phyloP scores from a whole-genome alignment of 176 grass and related monocot species.

The Leersia perrieri region DNA sequence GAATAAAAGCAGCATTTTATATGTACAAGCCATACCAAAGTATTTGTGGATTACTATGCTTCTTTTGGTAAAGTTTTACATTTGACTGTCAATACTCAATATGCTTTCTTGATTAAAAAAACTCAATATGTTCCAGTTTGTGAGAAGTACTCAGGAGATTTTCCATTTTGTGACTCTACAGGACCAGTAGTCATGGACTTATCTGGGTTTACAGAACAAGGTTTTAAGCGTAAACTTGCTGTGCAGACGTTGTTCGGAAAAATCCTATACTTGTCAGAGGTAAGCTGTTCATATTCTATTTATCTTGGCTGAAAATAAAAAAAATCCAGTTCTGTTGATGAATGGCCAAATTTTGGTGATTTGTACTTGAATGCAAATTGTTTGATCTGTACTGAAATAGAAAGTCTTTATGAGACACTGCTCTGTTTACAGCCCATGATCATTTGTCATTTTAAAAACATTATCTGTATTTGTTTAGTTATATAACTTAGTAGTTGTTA shows the following conservation, averaged over 20 bases:
- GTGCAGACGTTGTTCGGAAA: conserved; percentile 79
- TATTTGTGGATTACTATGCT: background rate
- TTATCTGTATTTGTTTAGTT: background rate
- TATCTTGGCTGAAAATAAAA: background rate
- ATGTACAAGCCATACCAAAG: background rate
- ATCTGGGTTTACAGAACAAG: conserved; percentile 76
- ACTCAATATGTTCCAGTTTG: no score
- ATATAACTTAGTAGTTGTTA: background rate
- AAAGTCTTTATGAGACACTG: background rate
- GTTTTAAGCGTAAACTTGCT: conserved; percentile 79
- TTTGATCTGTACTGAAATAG: background rate
- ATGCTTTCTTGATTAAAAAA: no score
- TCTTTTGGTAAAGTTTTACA: background rate
- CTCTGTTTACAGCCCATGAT: background rate
- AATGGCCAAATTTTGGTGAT: background rate
- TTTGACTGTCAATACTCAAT: no score
- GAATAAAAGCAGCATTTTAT: background rate
- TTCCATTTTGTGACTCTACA: conserved; percentile 41
- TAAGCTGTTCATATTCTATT: conserved; percentile 34
- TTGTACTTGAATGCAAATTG: background rate
- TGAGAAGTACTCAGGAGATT: background rate
- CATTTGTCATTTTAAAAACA: background rate
- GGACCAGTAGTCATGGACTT: conserved; percentile 83
- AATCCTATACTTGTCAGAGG: conserved; percentile 84
- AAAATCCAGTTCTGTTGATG: background rate